Conservation (phyloP, 1,284 basidiomycete species). For the Fomitiporia mediterranea region DNA sequence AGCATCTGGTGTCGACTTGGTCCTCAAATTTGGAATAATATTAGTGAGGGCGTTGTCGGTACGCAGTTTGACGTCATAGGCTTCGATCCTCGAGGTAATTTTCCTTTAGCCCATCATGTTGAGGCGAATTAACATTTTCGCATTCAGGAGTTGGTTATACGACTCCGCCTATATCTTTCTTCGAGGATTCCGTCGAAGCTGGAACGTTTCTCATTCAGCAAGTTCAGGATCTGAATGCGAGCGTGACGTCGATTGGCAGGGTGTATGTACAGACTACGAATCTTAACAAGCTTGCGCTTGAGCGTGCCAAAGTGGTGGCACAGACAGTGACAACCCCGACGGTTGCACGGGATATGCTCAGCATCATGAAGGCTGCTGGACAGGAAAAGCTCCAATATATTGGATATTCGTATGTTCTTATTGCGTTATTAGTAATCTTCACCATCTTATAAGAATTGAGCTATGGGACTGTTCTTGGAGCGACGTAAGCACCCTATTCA, state of each 20-base stretch:
- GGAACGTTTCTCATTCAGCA: not conserved
- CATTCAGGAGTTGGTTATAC: constrained; percentile 3
- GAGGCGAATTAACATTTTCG: not conserved
- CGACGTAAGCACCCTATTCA: no score
- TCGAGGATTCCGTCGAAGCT: not conserved
- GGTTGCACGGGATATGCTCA: constrained; percentile 10
- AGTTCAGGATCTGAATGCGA: not conserved
- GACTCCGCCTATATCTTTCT: not conserved
- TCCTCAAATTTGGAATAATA: not conserved
- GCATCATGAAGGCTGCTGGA: no score
- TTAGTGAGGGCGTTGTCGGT: constrained; percentile 22
- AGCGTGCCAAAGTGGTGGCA: not conserved
- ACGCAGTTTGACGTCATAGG: constrained; percentile 31
- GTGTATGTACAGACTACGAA: not conserved
- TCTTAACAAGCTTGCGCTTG: not conserved
- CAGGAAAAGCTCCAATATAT: constrained; percentile 10
- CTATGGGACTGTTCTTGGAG: constrained; percentile 9
- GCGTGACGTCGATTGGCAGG: not conserved
- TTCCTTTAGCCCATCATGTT: not conserved
- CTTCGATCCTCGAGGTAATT: constrained; percentile 32
- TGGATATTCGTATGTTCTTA: constrained; percentile 9
- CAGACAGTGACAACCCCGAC: not conserved
- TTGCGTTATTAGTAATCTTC: not conserved
- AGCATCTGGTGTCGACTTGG: constrained; percentile 27
- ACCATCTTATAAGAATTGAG: not conserved